Base-by-base conservation (phyloP, 1,139 yeast species). In the Candida sanyaensis region DNA sequence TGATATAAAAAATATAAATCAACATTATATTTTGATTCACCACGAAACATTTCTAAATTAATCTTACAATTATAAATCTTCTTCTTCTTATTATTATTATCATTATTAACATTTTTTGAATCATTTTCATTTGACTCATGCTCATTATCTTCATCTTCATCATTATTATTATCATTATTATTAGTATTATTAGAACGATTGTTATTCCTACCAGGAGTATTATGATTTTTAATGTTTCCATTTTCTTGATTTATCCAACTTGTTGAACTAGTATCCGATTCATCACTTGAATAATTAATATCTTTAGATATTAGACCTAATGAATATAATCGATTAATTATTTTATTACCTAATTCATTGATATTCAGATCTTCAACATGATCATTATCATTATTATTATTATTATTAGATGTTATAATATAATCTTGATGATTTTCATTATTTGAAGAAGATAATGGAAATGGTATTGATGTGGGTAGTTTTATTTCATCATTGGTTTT, bases 21-120 rank as follows among this genome's bases (percentile, higher is more conserved):
- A 8, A 49, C 43, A 17, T 38, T 24, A 31, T 40, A 47, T 12
- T 23, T 8, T 10, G 40, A 42, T 7, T 21, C 36, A 10, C 34
- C 33, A n/a, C 44, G 42, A 2, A 10, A 27, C n/a, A 54, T 23
- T 10, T 50, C 48, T 37, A 53, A 45, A 9, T 43, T 40, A 3
- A 53, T 28, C 12, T 53, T 39, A 43, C 55, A 53, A 37, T 50
- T 50, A 34, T 49, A 54, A 3, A 46, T 31, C 13, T 43, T 50
- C 7, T 30, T 29, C 12, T 11, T 43, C 4, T 8, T 33, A 32
- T 8, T 30, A 13, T 26, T 27, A 8, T 12, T 12, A 12, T n/a
- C 27, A 27, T 37, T 27, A 8, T 26, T n/a, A n/a, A n/a, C 21
- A 17, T 17, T 17, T 17, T 3, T 17, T 17, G 21, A 17, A 2